Evolutionary conservation across 179 eudicot genomes (phyloP).

Genomic region (Carnegiea gigantea): DNA sequence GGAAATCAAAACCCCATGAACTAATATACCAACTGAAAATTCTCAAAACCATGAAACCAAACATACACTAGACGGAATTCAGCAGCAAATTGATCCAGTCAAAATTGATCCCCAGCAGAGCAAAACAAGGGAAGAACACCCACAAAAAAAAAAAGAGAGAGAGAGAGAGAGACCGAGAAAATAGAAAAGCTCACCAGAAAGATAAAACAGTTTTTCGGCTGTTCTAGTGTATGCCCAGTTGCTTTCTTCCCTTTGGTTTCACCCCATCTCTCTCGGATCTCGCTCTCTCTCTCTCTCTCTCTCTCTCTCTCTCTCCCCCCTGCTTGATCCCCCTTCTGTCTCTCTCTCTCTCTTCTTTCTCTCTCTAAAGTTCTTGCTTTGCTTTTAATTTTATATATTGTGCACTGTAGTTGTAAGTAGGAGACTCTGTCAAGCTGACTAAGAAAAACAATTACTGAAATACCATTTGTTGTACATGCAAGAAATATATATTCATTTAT

Average conservation of each 20-base stretch:
- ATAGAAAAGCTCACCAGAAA: background rate
- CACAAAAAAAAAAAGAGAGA: too few species aligned
- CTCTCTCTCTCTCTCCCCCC: slow-evolving; percentile 19
- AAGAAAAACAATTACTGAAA: slow-evolving; percentile 33
- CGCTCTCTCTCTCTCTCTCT: slow-evolving; percentile 16
- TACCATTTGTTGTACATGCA: background rate
- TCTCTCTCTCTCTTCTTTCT: slow-evolving; percentile 15
- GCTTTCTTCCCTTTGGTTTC: slow-evolving; percentile 25
- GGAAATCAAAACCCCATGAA: background rate
- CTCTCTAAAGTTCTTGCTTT: slow-evolving; percentile 18
- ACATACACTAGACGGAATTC: background rate
- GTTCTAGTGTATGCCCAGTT: slow-evolving; percentile 18
- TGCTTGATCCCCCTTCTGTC: background rate
- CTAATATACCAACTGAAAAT: background rate
- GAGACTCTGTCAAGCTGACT: slow-evolving; percentile 39
- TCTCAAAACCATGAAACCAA: slow-evolving; percentile 16
- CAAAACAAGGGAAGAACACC: background rate
- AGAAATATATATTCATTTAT: background rate
- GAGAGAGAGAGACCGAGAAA: background rate
- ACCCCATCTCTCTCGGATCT: slow-evolving; percentile 30
- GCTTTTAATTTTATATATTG: slow-evolving; percentile 32
- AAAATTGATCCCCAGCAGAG: slow-evolving; percentile 10
- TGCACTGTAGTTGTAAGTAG: slow-evolving; percentile 28
- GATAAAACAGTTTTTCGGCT: slow-evolving; percentile 1
- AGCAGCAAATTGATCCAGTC: background rate